Evolutionary conservation across 139 green algal species (phyloP).

Genomic region (Zygnema cylindricum): DNA sequence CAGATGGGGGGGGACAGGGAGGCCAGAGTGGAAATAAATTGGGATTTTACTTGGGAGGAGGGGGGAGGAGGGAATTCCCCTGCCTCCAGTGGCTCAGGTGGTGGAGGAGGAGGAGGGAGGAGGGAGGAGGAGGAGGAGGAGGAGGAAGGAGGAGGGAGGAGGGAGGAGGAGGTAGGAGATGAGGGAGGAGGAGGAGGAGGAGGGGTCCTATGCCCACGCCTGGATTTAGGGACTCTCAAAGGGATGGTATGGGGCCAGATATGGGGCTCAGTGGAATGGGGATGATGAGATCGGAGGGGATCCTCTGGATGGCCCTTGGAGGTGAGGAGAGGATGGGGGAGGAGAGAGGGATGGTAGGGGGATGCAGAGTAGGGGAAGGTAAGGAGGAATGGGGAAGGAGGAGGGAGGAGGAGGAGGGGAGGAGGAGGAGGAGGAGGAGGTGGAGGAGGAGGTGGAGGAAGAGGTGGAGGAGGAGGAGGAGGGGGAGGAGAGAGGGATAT

Average conservation of each 20-base stretch:
- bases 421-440: constrained; percentile 27
- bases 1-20: constrained; percentile 27
- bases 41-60: constrained; percentile 28
- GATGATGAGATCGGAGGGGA: constrained; percentile 28
- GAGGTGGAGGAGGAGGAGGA: not conserved
- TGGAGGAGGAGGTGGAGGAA: not conserved
- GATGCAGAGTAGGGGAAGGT: not conserved
- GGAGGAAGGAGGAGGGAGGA: constrained; percentile 7
- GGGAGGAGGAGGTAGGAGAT: constrained; percentile 25
- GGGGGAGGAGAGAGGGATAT: constrained; percentile 37
- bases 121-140: constrained; percentile 17
- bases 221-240: not conserved
- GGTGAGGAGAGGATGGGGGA: constrained; percentile 22
- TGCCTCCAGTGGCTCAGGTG: constrained; percentile 6
- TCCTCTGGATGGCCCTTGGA: not conserved
- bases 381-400: not conserved
- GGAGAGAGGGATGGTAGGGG: not conserved
- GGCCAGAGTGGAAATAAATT: constrained; percentile 4
- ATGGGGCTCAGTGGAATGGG: constrained; percentile 5
- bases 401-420: not conserved
- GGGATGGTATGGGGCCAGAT: constrained; percentile 27
- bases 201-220: not conserved
- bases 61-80: not conserved
- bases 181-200: constrained; percentile 15
- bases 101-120: constrained; percentile 4